Percentiles rank a stretch among this genome's conserved stretches.
These are phyloP conservation scores for Macrophomina tecta DNA, from an alignment of 2,329 filamentous ascomycete species.

Conservation along the genomic window DNA sequence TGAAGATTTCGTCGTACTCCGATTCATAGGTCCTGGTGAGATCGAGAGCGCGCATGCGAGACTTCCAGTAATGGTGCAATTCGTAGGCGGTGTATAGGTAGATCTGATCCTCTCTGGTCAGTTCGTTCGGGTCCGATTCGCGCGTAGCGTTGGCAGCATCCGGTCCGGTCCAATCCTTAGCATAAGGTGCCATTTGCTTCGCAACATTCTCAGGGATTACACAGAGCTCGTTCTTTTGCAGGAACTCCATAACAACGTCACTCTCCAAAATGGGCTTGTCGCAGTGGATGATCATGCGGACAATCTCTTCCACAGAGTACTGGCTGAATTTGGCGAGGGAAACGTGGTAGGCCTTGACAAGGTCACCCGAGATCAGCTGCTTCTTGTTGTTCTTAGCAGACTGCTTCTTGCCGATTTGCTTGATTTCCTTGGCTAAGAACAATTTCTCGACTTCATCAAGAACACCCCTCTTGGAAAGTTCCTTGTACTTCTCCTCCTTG, in stretches of 20 bases:
- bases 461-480: slow-evolving; percentile 92
- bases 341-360: slow-evolving; percentile 67
- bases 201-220: slow-evolving; percentile 88
- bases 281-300: slow-evolving; percentile 94
- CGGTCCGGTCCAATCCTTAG: slow-evolving; percentile 93
- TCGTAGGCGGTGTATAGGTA: slow-evolving; percentile 93
- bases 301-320: slow-evolving; percentile 79
- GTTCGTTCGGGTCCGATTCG: slow-evolving; percentile 84
- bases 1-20: slow-evolving; percentile 91
- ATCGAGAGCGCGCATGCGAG: slow-evolving; percentile 87
- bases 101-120: slow-evolving; percentile 94
- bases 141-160: slow-evolving; percentile 77
- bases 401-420: slow-evolving; percentile 73
- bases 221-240: slow-evolving; percentile 91
- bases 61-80: slow-evolving; percentile 98
- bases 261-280: slow-evolving; percentile 89
- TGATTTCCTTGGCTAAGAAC: slow-evolving; percentile 97
- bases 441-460: slow-evolving; percentile 97
- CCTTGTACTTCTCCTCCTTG: slow-evolving; percentile 93
- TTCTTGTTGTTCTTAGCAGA: slow-evolving; percentile 94
- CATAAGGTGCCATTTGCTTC: slow-evolving; percentile 93
- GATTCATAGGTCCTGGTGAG: slow-evolving; percentile 82
- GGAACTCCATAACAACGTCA: slow-evolving; percentile 91
- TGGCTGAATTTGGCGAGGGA: slow-evolving; percentile 93
- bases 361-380: slow-evolving; percentile 89